Percentiles rank a stretch among this genome's conserved stretches.
Evolutionary conservation across 768 basidiomycete genomes (phyloP).

Genomic region (Xanthoconium stramineum): DNA sequence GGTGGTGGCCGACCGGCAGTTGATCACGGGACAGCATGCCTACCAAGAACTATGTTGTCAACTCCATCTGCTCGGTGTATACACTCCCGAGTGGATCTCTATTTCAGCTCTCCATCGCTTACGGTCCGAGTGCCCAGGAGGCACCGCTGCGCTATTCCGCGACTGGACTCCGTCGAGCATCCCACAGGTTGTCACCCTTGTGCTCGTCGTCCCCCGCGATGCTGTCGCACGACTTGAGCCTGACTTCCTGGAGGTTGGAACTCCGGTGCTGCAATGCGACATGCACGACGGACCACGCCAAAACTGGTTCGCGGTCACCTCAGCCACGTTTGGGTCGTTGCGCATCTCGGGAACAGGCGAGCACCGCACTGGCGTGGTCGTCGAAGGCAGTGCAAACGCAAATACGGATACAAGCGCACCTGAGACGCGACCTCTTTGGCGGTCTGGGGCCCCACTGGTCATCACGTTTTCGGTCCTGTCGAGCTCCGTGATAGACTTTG

Average conservation of each 20-base stretch:
- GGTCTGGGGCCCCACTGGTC: conserved; percentile 15
- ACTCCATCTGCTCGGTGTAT: conserved; percentile 39
- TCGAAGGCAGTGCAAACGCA: not conserved
- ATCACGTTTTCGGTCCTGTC: conserved; percentile 21
- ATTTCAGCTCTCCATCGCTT: not conserved
- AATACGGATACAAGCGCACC: not conserved
- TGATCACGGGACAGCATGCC: conserved; percentile 26
- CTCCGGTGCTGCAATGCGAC: conserved; percentile 21
- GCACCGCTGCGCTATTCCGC: conserved; percentile 17
- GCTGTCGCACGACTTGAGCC: conserved; percentile 13
- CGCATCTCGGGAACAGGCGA: conserved; percentile 17
- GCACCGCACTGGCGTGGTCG: conserved; percentile 9
- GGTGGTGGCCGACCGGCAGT: conserved; percentile 1
- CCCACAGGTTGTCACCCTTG: conserved; percentile 30
- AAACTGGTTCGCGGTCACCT: conserved; percentile 19
- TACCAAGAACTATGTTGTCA: conserved; percentile 46
- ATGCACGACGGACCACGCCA: conserved; percentile 6
- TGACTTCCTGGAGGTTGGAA: conserved; percentile 1
- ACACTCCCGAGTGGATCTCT: conserved; percentile 20
- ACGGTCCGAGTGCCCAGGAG: not conserved
- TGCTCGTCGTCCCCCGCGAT: conserved; percentile 32
- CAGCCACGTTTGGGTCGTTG: conserved; percentile 21
- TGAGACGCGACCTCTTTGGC: conserved; percentile 10
- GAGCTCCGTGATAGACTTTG: conserved; percentile 9
- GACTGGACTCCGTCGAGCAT: conserved; percentile 23